Base-by-base conservation (phyloP, 345 rosid genomes). In the Salix purpurea region DNA sequence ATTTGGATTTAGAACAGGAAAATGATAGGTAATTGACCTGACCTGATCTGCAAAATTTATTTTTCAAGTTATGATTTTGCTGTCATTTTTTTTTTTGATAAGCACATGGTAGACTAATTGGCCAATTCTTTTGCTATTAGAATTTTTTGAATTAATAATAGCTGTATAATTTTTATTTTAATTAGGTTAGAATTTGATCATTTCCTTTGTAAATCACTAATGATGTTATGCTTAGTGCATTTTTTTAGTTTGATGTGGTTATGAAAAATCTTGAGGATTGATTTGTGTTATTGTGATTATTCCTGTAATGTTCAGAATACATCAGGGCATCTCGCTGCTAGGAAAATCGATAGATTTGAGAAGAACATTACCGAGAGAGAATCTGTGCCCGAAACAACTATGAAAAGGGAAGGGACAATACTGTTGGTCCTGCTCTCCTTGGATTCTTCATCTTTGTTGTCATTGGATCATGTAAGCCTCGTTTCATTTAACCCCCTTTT, bases 401-500 rank as follows among this genome's bases (percentile, higher is more conserved):
- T 87, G 26, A 92, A 91, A 96, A 93, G 86, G 94, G 92, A 39
- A 92, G 90, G 78, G 94, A 91, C 78, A 93, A 89, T 80, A 92
- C 98, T 4, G 96, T 92, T 11, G 97, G 97, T 21, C 99, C 98
- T 2, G 32, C 92, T 69, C 83, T 96, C 14, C 94, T 93, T 36
- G 98, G 98, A 5, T 96, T 96, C 91, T 96, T 96, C 77, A 70
- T 96, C 10, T 96, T 96, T 61, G 95, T 92, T 12, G 97, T 92
- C 87, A 90, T 91, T 67, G 98, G 98, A 12, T 96, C 98, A 80
- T 93, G 99, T 96, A n/a, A 84, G 91, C 40, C 74, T 69, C 26
- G 23, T 58, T 58, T 58, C 64, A n/a, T 58, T 58, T 58, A 58
- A 7, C 32, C 18, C 2, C 15, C 61, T 15, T 21, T 44, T 74